phyloP scores from a whole-genome alignment of 176 grass and related monocot genomes.

The Ensete ventricosum region DNA sequence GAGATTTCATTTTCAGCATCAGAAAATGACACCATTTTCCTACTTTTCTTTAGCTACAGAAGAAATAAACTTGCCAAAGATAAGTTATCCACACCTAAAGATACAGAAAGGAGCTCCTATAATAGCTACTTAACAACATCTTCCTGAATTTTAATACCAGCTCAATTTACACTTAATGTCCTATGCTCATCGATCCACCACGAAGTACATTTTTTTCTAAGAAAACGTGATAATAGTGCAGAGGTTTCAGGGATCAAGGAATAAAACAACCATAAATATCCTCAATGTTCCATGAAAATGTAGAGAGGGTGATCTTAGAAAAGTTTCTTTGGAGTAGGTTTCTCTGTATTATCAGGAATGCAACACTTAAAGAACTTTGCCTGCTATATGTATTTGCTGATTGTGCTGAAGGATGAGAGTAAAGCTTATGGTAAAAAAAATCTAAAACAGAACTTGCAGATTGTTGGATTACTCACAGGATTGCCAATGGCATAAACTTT shows the following conservation, averaged over 20 bases:
- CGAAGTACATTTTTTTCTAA: neutral
- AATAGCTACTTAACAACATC: neutral
- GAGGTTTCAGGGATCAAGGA: neutral
- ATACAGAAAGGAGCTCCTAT: neutral
- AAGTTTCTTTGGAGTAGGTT: too few species aligned
- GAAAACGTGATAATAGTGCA: neutral
- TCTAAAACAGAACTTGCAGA: neutral
- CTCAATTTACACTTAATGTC: neutral
- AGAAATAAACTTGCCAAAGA: neutral
- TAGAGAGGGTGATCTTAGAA: too few species aligned
- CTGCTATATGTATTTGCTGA: too few species aligned
- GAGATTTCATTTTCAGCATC: neutral
- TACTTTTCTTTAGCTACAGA: neutral
- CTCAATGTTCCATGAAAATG: too few species aligned
- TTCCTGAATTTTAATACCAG: neutral
- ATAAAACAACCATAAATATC: too few species aligned
- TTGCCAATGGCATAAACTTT: slow-evolving; percentile 99
- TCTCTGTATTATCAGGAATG: too few species aligned
- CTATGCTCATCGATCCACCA: neutral
- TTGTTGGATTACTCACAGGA: slow-evolving; percentile 53
- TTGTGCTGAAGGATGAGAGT: too few species aligned
- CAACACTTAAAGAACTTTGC: too few species aligned
- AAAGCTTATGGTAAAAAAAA: too few species aligned
- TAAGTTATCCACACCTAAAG: neutral
- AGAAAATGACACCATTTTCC: neutral